Base-by-base conservation (phyloP, 1,139 yeast species). In the Pichia sp. region DNA sequence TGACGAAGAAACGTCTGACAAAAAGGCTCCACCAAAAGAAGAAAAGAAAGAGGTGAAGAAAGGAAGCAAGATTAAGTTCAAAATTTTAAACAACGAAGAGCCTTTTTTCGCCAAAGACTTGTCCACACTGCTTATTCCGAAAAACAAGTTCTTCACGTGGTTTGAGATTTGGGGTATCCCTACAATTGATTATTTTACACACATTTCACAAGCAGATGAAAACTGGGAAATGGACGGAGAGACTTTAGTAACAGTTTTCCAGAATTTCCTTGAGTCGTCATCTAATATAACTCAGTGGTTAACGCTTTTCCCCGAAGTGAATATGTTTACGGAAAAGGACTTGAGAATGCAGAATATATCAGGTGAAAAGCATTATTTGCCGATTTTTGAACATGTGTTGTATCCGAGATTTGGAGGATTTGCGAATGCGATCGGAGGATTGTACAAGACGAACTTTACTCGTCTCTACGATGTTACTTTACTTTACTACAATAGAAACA, bases 221-320 rank as follows among this genome's bases (percentile, higher is more conserved):
- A 84, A 83, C 60, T 84, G 88, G 88, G 82, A 79, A 58, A 65
- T 82, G 47, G 79, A 77, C 49, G 61, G 69, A 4, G 64, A 63
- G 29, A 73, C 76, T 1, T 52, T 64, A 36, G 58, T 60, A 3
- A 54, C 59, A 1, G 57, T 60, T 0, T 67, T 66, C 56, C 63
- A 62, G 11, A 49, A 54, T 5, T 54, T 53, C 16, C 42, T 65
- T 3, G 60, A 57, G 4, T 46, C 45, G 3, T 45, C 57, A 2
- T 50, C 57, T 1, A 57, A 54, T 2, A 77, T 77, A 10, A 50
- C 54, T 5, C 61, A 65, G 59, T 84, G 88, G 88, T 62, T 84
- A 5, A 77, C 80, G 1, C 59, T 84, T 8, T 86, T 86, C 57
- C 93, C 95, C 0, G 95, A 87, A 67, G 92, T 85, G 2, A 87